Percentiles rank a stretch among this genome's conserved stretches.
Conservation (phyloP, 2,329 filamentous ascomycete genomes). For the Ophiostoma ulmi region DNA sequence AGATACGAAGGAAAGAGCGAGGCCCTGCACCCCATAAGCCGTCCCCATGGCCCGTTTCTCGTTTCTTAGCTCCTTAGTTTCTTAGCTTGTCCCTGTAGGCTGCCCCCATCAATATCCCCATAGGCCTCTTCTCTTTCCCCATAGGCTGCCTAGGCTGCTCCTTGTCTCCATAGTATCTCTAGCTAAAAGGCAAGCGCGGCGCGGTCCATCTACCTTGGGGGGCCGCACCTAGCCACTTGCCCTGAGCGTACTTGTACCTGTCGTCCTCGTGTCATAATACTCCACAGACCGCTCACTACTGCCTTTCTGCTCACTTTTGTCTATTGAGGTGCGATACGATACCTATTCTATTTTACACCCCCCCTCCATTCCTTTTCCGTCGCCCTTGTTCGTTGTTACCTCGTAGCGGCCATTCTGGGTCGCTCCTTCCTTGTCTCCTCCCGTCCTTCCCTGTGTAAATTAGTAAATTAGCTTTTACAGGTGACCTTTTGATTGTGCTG, state of each 20-base stretch:
- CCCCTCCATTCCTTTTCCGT: neutral
- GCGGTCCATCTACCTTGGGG: conserved; percentile 26
- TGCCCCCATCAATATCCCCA: neutral
- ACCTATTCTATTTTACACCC: neutral
- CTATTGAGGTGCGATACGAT: neutral
- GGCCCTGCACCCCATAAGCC: neutral
- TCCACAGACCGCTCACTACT: conserved; percentile 4
- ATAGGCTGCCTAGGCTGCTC: conserved; percentile 9
- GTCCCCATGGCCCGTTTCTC: conserved; percentile 1
- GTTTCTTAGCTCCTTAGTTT: neutral
- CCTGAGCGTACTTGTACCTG: conserved; percentile 21
- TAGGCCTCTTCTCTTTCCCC: neutral
- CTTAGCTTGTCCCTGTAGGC: neutral
- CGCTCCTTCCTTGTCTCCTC: conserved; percentile 3
- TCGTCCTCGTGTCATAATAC: conserved; percentile 5
- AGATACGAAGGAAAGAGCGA: neutral
- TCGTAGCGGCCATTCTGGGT: conserved; percentile 15
- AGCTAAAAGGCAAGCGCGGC: conserved; percentile 20
- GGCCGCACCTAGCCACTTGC: conserved; percentile 23
- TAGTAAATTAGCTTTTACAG: neutral
- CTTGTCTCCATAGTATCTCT: neutral
- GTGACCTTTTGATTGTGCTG: neutral
- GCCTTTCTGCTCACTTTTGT: neutral
- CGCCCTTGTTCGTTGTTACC: conserved; percentile 15
- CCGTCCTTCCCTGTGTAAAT: conserved; percentile 9